phyloP scores from a whole-genome alignment of 345 rosid species.

The Corymbia maculata region DNA sequence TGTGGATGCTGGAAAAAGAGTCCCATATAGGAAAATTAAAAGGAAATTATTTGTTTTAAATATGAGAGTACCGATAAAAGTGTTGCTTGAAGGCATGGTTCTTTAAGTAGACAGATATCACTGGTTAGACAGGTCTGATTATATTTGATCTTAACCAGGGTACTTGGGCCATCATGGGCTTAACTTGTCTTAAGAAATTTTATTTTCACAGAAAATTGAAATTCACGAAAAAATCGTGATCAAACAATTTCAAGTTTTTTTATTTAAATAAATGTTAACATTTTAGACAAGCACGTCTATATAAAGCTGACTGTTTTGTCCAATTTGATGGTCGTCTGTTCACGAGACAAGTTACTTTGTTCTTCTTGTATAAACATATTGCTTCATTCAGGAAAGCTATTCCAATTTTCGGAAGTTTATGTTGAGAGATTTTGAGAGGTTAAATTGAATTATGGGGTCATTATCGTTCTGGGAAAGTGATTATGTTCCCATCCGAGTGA shows the following conservation, averaged over 20 bases:
- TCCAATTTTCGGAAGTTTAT: not conserved
- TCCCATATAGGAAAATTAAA: no score
- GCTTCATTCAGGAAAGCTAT: not conserved
- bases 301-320: not conserved
- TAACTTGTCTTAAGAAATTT: not conserved
- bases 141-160: not conserved
- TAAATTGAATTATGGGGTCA: not conserved
- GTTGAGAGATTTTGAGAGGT: not conserved
- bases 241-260: not conserved
- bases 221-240: not conserved
- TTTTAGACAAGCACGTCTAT: not conserved
- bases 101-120: not conserved
- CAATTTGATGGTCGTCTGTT: not conserved
- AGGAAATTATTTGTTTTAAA: not conserved
- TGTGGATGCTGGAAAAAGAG: no score
- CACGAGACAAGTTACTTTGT: not conserved
- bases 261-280: not conserved
- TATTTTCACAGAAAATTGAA: not conserved
- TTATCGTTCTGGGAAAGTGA: not conserved
- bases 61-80: not conserved
- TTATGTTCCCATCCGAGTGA: not conserved
- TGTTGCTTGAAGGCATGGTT: not conserved
- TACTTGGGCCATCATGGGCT: not conserved
- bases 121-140: not conserved
- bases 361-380: not conserved